Conservation (phyloP, 2,329 filamentous ascomycete species). For the Acephala macrosclerotiorum region DNA sequence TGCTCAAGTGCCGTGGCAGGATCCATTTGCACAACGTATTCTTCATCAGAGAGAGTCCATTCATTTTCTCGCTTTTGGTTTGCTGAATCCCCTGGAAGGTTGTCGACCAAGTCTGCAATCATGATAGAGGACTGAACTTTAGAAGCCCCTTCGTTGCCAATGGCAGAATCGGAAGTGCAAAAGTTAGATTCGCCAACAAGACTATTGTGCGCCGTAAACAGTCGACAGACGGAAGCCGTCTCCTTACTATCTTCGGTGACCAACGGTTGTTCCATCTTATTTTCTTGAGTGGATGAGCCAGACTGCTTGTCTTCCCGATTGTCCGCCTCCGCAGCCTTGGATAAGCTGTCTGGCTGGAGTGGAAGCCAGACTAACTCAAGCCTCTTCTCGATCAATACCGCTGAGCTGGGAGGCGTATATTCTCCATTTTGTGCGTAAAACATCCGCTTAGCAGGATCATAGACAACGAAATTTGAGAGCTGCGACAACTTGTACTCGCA, state of each 20-base stretch:
- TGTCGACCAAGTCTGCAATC: background rate
- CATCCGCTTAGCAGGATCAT: conserved; percentile 19
- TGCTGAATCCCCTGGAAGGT: too few relatives aligned
- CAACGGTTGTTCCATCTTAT: background rate
- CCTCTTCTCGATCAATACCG: conserved; percentile 23
- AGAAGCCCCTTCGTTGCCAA: background rate
- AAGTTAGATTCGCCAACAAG: background rate
- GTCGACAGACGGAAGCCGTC: background rate
- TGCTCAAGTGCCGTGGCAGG: background rate
- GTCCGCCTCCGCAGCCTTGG: background rate
- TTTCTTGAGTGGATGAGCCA: background rate
- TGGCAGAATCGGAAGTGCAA: background rate
- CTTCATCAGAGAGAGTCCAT: conserved; percentile 4
- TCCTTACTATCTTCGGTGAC: background rate
- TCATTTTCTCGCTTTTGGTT: background rate
- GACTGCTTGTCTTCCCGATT: background rate
- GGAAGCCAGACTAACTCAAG: conserved; percentile 28
- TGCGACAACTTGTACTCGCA: conserved; percentile 28
- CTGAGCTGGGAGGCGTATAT: conserved; percentile 20
- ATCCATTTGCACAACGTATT: conserved; percentile 1
- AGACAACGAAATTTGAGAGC: conserved; percentile 33
- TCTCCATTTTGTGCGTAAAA: conserved; percentile 24
- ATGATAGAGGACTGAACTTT: background rate
- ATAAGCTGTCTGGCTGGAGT: conserved; percentile 2
- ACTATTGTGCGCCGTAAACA: background rate